Evolutionary conservation across 2,329 filamentous ascomycete genomes (phyloP), one percentile per base, ranked within the genome.

Genomic region (Cyanodermella asteris): DNA sequence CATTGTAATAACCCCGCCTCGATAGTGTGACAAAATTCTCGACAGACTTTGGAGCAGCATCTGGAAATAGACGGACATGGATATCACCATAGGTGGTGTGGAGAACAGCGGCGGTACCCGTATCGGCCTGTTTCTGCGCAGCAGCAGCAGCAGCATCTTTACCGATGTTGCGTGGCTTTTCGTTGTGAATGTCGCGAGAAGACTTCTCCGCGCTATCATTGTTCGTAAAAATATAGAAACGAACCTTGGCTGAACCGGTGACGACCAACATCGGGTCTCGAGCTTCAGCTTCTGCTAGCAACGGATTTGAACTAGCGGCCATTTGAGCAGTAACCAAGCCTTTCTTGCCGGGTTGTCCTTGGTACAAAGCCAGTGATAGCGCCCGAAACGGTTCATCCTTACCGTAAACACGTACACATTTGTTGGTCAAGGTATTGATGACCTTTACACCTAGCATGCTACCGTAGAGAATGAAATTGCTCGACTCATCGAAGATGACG

Each of bases 141-240:
- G 50, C 45, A 9, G 51, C 41, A 24, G 43, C 49, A 35, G 55
- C 56, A 4, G 51, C 44, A 22, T 62, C 63, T n/a, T n/a, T n/a
- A n/a, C n/a, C n/a, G 11, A 72, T 44, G 26, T 69, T 60, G 2
- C 67, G 72, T 1, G 84, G 87, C 38, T 81, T 82, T 50, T 97
- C 87, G 45, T 97, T 97, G 38, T 91, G 81, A 7, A 97, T 62
- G 45, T 97, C 87, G 36, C 87, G 71, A 18, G 72, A 72, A 6
- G 75, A 73, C 46, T 84, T 91, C 36, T 71, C 73, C 25, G 87
- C 62, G 13, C 80, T 74, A 18, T 72, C 65, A 19, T 91, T 76
- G 46, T 93, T 91, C 18, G 78, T 91, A 49, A 93, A 97, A 69
- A 94, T 81, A 60, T 93, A 97, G 53, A 97, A 97, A 20, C 90